Conservation (phyloP, 805 yeast genomes). For the Pichia scutulata region DNA sequence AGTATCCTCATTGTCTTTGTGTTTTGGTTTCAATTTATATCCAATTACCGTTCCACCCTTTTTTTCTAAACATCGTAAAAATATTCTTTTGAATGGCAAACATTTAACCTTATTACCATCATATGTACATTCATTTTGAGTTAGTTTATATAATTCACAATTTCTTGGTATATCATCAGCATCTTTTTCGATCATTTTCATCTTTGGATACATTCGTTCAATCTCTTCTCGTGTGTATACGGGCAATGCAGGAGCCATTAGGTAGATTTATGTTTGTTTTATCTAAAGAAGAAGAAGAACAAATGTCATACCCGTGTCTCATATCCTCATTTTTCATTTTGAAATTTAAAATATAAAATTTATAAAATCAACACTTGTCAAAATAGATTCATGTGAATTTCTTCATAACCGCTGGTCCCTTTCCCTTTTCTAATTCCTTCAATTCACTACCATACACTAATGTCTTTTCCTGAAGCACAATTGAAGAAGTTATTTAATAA, state of each 20-base stretch:
- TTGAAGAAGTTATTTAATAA: slow-evolving; percentile 13
- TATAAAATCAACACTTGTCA: not conserved
- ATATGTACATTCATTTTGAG: slow-evolving; percentile 42
- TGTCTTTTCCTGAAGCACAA: slow-evolving; percentile 6
- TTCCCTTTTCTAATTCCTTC: not conserved
- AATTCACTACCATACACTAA: not conserved
- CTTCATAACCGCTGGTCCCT: too few relatives aligned
- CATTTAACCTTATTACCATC: slow-evolving; percentile 37
- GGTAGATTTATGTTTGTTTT: not conserved
- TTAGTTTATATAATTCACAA: slow-evolving; percentile 31
- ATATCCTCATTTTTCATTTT: not conserved
- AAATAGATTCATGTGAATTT: too few relatives aligned
- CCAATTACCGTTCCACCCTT: slow-evolving; percentile 21
- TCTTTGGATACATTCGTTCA: slow-evolving; percentile 18
- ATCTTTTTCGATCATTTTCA: slow-evolving; percentile 1
- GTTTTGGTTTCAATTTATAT: slow-evolving; percentile 22
- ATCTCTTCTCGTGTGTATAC: slow-evolving; percentile 34
- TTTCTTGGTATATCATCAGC: slow-evolving; percentile 12
- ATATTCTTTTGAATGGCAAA: slow-evolving; percentile 41
- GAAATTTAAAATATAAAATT: too few relatives aligned
- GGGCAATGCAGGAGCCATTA: slow-evolving; percentile 49
- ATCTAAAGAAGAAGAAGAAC: not conserved
- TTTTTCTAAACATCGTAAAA: slow-evolving; percentile 34
- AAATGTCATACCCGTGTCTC: too few relatives aligned
- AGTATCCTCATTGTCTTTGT: slow-evolving; percentile 1